phyloP scores from a whole-genome alignment of 2,329 filamentous ascomycete genomes.

The Paecilomyces variotii region DNA sequence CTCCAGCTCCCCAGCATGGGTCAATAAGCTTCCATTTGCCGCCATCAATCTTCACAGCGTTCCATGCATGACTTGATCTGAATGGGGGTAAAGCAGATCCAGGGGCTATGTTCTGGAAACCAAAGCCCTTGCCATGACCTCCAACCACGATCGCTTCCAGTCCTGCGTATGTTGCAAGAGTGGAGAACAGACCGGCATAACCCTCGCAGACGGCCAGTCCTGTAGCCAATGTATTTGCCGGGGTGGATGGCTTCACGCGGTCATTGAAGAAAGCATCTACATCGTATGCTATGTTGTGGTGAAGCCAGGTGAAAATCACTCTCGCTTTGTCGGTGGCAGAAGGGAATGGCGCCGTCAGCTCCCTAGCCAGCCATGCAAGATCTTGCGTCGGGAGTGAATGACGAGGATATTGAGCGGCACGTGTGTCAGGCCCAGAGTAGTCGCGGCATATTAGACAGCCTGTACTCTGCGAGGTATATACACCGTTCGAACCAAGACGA shows the following conservation, averaged over 20 bases:
- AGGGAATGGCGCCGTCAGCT: conserved; percentile 69
- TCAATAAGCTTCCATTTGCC: conserved; percentile 90
- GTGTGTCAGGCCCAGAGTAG: conserved; percentile 70
- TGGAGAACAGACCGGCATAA: conserved; percentile 74
- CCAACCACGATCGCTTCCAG: conserved; percentile 66
- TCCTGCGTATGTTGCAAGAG: conserved; percentile 69
- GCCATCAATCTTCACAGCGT: conserved; percentile 77
- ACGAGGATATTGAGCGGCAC: conserved; percentile 69
- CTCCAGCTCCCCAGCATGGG: conserved; percentile 84
- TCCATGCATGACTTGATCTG: conserved; percentile 75
- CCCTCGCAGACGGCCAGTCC: conserved; percentile 88
- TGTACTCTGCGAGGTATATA: conserved; percentile 12
- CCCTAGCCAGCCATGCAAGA: conserved; percentile 65
- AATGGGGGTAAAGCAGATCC: conserved; percentile 60
- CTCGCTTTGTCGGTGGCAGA: conserved; percentile 86
- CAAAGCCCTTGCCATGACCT: conserved; percentile 82
- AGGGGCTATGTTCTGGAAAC: conserved; percentile 55
- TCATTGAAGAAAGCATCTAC: conserved; percentile 68
- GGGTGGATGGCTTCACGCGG: conserved; percentile 57
- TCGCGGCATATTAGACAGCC: conserved; percentile 78
- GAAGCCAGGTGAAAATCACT: conserved; percentile 89
- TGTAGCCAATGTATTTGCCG: conserved; percentile 63
- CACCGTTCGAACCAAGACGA: conserved; percentile 15
- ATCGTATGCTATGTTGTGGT: conserved; percentile 88
- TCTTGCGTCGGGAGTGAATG: conserved; percentile 60